Percentiles rank a stretch among this genome's conserved stretches.
Evolutionary conservation across 805 yeast genomes (phyloP).

Genomic region (Candida berthetii): DNA sequence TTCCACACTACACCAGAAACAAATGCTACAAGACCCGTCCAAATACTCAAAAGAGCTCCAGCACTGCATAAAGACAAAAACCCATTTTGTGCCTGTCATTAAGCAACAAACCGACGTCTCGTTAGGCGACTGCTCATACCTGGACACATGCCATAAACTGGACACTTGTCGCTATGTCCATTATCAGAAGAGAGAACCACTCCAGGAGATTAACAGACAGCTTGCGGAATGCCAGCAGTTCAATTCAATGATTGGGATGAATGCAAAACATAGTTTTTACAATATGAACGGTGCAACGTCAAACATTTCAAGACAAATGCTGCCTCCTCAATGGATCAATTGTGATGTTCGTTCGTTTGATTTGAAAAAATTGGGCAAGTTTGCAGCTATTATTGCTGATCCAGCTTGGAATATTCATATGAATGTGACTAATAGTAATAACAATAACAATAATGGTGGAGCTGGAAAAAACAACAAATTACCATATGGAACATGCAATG

Average conservation of each 20-base stretch:
- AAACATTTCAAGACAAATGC: conserved; percentile 22
- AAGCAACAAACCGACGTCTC: conserved; percentile 59
- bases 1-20: conserved; percentile 17
- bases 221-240: conserved; percentile 14
- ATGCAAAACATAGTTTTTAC: conserved; percentile 23
- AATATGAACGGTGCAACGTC: conserved; percentile 28
- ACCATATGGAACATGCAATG: conserved; percentile 75
- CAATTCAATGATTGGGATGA: conserved; percentile 13
- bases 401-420: conserved; percentile 98
- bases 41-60: conserved; percentile 21
- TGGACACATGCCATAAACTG: conserved; percentile 90
- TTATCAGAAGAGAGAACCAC: conserved; percentile 45
- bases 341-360: conserved; percentile 79
- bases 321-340: conserved; percentile 79
- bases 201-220: conserved; percentile 17
- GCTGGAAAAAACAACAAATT: conserved; percentile 13
- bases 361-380: conserved; percentile 66
- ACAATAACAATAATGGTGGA: not conserved
- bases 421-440: conserved; percentile 33
- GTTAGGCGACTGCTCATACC: conserved; percentile 87
- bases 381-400: conserved; percentile 82
- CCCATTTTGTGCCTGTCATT: conserved; percentile 50
- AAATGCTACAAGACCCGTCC: conserved; percentile 3
- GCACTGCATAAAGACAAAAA: conserved; percentile 27
- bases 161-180: conserved; percentile 78